Evolutionary conservation across 805 yeast species (phyloP).

Genomic region (Lipomyces yamanashiensis): DNA sequence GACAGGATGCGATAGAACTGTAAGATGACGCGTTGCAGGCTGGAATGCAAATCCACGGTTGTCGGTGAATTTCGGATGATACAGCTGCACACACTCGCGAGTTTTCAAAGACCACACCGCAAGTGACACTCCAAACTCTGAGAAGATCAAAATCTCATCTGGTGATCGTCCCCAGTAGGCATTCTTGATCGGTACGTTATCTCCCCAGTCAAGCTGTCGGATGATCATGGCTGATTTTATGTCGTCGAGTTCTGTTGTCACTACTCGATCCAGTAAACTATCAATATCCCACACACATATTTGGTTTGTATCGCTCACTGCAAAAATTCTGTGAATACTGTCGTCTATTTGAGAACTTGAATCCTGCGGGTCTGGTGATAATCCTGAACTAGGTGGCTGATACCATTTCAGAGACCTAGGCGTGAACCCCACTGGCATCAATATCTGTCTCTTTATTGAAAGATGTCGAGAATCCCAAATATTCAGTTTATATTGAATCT

Average conservation of each 20-base stretch:
- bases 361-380: neutral
- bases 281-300: constrained; percentile 33
- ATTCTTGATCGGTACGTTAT: constrained; percentile 26
- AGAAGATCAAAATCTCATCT: constrained; percentile 31
- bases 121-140: constrained; percentile 30
- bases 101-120: constrained; percentile 31
- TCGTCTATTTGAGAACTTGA: constrained; percentile 12
- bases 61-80: constrained; percentile 22
- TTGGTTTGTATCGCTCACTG: constrained; percentile 27
- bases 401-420: constrained; percentile 30
- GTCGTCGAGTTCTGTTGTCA: constrained; percentile 17
- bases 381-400: constrained; percentile 7
- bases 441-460: constrained; percentile 19
- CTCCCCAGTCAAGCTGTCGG: constrained; percentile 31
- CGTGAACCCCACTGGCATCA: constrained; percentile 23
- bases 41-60: constrained; percentile 26
- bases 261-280: neutral
- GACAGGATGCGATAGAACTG: constrained; percentile 31
- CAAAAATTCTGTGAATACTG: constrained; percentile 26
- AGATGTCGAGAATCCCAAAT: constrained; percentile 24
- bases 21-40: constrained; percentile 28
- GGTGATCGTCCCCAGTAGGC: constrained; percentile 34
- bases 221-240: constrained; percentile 24
- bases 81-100: constrained; percentile 25
- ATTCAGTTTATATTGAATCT: constrained; percentile 11